phyloP scores from a whole-genome alignment of 352 stramenopile species.

The Plasmopara viticola region DNA sequence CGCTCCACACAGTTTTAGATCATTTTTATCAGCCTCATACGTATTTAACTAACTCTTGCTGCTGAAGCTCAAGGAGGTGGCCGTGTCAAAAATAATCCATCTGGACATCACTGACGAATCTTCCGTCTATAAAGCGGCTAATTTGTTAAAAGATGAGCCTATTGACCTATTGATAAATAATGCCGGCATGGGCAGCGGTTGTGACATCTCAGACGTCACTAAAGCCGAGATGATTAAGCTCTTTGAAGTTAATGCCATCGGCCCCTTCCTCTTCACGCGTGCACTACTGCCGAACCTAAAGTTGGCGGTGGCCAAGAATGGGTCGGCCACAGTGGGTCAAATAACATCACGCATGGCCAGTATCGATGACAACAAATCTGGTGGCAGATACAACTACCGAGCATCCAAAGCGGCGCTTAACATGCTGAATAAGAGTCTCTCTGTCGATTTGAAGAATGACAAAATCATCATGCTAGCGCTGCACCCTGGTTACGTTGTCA shows the following conservation, averaged over 20 bases:
- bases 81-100: conserved; percentile 21
- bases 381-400: conserved; percentile 50
- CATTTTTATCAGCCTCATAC: neutral
- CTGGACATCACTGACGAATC: conserved; percentile 26
- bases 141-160: conserved; percentile 32
- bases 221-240: conserved; percentile 46
- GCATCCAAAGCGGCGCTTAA: conserved; percentile 71
- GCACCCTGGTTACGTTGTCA: conserved; percentile 50
- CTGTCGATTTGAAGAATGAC: conserved; percentile 39
- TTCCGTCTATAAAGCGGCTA: conserved; percentile 34
- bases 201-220: conserved; percentile 30
- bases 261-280: conserved; percentile 48
- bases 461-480: conserved; percentile 40
- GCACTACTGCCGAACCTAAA: conserved; percentile 44
- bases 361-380: conserved; percentile 30
- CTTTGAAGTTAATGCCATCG: conserved; percentile 58
- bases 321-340: conserved; percentile 35
- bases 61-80: conserved; percentile 22
- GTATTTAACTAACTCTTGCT: neutral
- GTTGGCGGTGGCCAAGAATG: conserved; percentile 21
- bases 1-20: conserved; percentile 2
- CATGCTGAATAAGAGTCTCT: conserved; percentile 47
- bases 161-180: conserved; percentile 69
- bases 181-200: conserved; percentile 35
- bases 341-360: conserved; percentile 45